These are phyloP conservation scores for Russula earlei DNA, from an alignment of 768 basidiomycete genomes.

Conservation along the genomic window DNA sequence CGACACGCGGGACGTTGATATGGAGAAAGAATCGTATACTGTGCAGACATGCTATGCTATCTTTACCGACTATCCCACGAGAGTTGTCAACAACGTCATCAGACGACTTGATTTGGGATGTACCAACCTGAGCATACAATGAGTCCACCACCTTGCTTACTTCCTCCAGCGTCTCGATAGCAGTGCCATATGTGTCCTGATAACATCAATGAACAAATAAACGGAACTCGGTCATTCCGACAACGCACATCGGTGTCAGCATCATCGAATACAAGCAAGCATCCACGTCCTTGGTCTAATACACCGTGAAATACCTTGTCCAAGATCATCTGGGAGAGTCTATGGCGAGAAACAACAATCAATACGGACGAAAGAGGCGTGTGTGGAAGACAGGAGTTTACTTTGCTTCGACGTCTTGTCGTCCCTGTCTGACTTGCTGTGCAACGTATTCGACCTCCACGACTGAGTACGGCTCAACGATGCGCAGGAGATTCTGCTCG, in stretches of 20 bases:
- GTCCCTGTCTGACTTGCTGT: slow-evolving; percentile 72
- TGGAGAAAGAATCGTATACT: neutral
- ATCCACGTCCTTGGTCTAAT: slow-evolving; percentile 91
- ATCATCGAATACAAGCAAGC: slow-evolving; percentile 84
- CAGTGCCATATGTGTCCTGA: slow-evolving; percentile 80
- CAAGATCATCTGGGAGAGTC: slow-evolving; percentile 95
- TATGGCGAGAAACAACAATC: slow-evolving; percentile 24
- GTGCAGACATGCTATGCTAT: slow-evolving; percentile 15
- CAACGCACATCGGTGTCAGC: slow-evolving; percentile 70
- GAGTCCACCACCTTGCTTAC: slow-evolving; percentile 92
- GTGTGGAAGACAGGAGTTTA: slow-evolving; percentile 33
- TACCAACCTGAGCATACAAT: slow-evolving; percentile 70
- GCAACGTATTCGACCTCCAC: slow-evolving; percentile 91
- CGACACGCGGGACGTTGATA: no score
- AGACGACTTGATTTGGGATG: slow-evolving; percentile 19
- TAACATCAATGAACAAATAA: neutral
- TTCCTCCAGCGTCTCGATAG: slow-evolving; percentile 83
- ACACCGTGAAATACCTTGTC: slow-evolving; percentile 93
- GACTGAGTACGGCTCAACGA: slow-evolving; percentile 91
- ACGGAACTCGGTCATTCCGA: neutral
- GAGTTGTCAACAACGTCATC: neutral
- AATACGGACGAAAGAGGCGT: neutral
- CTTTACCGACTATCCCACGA: slow-evolving; percentile 15
- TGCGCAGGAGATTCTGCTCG: slow-evolving; percentile 89
- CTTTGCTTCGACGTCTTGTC: slow-evolving; percentile 89